phyloP scores from a whole-genome alignment of 148 eudicot species.

The Polygonum maritimum region DNA sequence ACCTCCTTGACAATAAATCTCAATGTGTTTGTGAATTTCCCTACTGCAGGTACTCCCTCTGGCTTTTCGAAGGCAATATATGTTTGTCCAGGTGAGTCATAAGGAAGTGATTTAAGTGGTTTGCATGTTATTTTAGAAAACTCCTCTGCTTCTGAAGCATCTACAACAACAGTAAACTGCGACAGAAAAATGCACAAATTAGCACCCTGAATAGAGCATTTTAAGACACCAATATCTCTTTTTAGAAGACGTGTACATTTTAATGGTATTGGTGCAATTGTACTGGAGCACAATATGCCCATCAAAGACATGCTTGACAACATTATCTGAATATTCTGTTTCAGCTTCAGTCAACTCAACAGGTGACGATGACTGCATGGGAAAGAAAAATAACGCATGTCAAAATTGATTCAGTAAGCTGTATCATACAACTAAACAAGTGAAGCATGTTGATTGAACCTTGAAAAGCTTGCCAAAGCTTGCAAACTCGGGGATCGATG shows the following conservation, averaged over 20 bases:
- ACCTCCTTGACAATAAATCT: conserved; percentile 86
- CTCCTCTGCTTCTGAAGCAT: conserved; percentile 96
- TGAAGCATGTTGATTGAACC: conserved; percentile 29
- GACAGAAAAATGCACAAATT: conserved; percentile 7
- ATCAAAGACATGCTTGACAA: conserved; percentile 84
- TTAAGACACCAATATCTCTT: conserved; percentile 8
- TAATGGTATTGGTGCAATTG: conserved; percentile 94
- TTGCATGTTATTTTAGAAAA: conserved; percentile 62
- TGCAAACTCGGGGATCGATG: conserved; percentile 80
- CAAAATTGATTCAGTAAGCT: neutral
- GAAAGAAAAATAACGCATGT: conserved; percentile 12
- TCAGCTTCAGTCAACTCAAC: conserved; percentile 96
- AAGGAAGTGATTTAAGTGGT: conserved; percentile 80
- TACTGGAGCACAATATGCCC: conserved; percentile 86
- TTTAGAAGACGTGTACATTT: conserved; percentile 39
- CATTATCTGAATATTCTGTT: conserved; percentile 94
- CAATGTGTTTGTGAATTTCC: conserved; percentile 72
- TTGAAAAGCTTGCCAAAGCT: conserved; percentile 85
- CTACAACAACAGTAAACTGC: conserved; percentile 84
- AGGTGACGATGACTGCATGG: conserved; percentile 69
- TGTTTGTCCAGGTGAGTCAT: conserved; percentile 87
- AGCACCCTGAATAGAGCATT: neutral
- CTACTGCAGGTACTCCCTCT: conserved; percentile 71
- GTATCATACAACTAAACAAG: neutral
- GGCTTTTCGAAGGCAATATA: conserved; percentile 88